A percentile compares a stretch with the other conserved stretches of the same genome.
Conservation (phyloP, 2,329 filamentous ascomycete genomes). For the Ophiosphaerella narmari region DNA sequence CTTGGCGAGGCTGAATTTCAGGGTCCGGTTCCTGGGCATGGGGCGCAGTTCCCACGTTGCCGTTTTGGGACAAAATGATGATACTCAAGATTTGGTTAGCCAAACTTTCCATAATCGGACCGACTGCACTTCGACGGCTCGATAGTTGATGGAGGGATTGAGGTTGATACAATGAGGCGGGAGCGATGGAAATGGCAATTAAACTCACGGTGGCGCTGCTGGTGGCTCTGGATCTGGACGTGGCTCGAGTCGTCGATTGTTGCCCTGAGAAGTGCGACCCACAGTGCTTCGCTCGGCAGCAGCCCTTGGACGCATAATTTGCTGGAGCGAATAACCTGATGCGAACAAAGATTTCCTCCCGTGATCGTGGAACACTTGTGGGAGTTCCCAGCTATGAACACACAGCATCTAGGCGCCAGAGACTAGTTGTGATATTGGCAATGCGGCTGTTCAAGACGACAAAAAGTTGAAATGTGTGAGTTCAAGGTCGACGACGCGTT, state of each 20-base stretch:
- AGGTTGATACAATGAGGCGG: too few species aligned
- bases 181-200: too few species aligned
- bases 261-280: neutral
- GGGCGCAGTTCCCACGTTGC: conserved; percentile 14
- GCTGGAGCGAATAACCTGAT: neutral
- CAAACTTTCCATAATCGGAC: neutral
- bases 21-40: conserved; percentile 27
- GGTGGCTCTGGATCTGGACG: conserved; percentile 31
- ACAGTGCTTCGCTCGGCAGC: neutral
- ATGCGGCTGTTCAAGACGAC: too few species aligned
- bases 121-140: too few species aligned
- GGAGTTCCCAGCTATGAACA: neutral
- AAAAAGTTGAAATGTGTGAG: neutral
- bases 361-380: neutral
- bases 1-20: conserved; percentile 19
- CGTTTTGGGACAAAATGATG: conserved; percentile 31
- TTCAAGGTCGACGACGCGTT: neutral
- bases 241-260: conserved; percentile 5
- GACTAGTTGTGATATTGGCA: neutral
- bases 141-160: too few species aligned
- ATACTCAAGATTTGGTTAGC: conserved; percentile 19
- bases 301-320: neutral
- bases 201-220: conserved; percentile 34
- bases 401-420: neutral
- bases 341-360: neutral